Evolutionary conservation across 352 stramenopile genomes (phyloP).

Genomic region (Globisporangium nagaii): DNA sequence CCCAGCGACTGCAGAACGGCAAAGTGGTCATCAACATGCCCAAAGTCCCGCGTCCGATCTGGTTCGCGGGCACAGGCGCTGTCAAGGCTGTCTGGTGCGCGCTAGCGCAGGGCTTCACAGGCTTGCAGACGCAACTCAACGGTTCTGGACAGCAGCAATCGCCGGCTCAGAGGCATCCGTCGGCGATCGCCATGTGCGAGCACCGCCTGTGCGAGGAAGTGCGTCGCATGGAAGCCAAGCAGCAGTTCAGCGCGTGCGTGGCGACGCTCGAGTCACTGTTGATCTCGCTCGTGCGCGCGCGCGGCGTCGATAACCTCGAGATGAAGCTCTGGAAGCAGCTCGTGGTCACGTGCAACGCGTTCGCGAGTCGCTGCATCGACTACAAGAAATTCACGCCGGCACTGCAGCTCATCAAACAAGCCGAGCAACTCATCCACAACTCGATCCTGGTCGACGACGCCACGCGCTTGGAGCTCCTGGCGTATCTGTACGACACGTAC

Average conservation of each 20-base stretch:
- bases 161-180: neutral
- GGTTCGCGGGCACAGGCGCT: slow-evolving; percentile 77
- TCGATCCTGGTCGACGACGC: slow-evolving; percentile 49
- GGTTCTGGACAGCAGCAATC: neutral
- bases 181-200: slow-evolving; percentile 31
- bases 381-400: slow-evolving; percentile 70
- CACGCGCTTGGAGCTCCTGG: slow-evolving; percentile 65
- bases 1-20: slow-evolving; percentile 42
- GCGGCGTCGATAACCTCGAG: slow-evolving; percentile 46
- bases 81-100: slow-evolving; percentile 82
- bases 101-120: slow-evolving; percentile 47
- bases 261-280: slow-evolving; percentile 72
- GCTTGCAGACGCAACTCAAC: slow-evolving; percentile 12
- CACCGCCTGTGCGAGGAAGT: slow-evolving; percentile 76
- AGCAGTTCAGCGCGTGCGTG: slow-evolving; percentile 77
- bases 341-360: slow-evolving; percentile 87
- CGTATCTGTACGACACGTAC: slow-evolving; percentile 84
- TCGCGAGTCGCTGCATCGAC: slow-evolving; percentile 81
- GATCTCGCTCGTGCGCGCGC: slow-evolving; percentile 54
- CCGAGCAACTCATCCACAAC: slow-evolving; percentile 68
- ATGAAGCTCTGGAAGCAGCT: slow-evolving; percentile 88
- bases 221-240: slow-evolving; percentile 69
- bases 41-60: slow-evolving; percentile 73
- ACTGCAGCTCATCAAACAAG: slow-evolving; percentile 83
- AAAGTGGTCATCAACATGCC: slow-evolving; percentile 81